These are phyloP conservation scores for Gossypium schwendimanii DNA, from an alignment of 441 rosid species.

Conservation along the genomic window DNA sequence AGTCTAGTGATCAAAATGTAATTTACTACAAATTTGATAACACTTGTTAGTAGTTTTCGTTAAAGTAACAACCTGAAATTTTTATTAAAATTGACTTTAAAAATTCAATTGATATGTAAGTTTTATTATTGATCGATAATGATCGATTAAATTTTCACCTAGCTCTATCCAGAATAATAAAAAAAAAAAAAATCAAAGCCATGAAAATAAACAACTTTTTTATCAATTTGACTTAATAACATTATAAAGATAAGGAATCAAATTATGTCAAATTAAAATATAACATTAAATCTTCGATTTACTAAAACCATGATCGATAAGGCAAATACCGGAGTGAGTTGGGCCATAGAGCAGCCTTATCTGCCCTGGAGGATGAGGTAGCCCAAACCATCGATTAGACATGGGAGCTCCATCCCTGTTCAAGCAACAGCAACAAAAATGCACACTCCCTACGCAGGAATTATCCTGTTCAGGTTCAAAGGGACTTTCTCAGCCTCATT, in stretches of 20 bases:
- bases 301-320: not conserved
- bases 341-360: not conserved
- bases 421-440: constrained; percentile 32
- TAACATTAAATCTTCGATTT: not conserved
- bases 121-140: too few relatives aligned
- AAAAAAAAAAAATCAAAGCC: too few relatives aligned
- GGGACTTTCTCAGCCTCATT: constrained; percentile 99
- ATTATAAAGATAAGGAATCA: not conserved
- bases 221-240: not conserved
- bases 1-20: too few relatives aligned
- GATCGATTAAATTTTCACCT: too few relatives aligned
- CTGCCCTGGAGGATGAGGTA: constrained; percentile 22
- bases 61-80: too few relatives aligned
- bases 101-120: too few relatives aligned
- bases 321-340: not conserved
- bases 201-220: not conserved
- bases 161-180: too few relatives aligned
- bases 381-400: constrained; percentile 17
- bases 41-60: too few relatives aligned
- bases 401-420: constrained; percentile 39
- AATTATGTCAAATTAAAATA: not conserved
- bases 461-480: constrained; percentile 99
- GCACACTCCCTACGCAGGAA: constrained; percentile 99
- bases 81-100: too few relatives aligned
- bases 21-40: too few relatives aligned